These are phyloP conservation scores for Boletellus deceptivus DNA, from an alignment of 1,284 basidiomycete genomes.

Conservation along the genomic window DNA sequence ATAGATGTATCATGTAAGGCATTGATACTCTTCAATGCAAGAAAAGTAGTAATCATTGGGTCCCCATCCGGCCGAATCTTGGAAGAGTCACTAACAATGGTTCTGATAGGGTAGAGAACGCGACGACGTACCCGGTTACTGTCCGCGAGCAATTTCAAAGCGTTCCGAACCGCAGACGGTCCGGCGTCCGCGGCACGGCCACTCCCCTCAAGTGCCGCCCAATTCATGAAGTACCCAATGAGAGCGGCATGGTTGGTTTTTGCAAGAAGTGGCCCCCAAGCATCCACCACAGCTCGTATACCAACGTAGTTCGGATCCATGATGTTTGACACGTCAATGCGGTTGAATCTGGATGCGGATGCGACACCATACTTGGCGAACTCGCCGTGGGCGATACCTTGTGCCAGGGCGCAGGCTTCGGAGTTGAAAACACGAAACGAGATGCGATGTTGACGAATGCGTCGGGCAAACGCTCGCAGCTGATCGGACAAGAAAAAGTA, in stretches of 20 bases:
- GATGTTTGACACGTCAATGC: constrained; percentile 46
- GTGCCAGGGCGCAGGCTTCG: constrained; percentile 32
- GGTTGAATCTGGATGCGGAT: constrained; percentile 35
- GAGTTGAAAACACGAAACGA: constrained; percentile 29
- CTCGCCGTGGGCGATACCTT: constrained; percentile 9
- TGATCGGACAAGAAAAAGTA: constrained; percentile 44
- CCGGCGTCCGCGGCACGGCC: constrained; percentile 9
- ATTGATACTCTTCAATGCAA: constrained; percentile 14
- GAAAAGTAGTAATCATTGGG: neutral
- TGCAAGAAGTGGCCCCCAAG: constrained; percentile 40
- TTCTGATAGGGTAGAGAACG: neutral
- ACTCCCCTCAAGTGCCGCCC: constrained; percentile 29
- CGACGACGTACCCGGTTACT: constrained; percentile 15
- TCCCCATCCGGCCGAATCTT: constrained; percentile 16
- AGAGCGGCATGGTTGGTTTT: constrained; percentile 30
- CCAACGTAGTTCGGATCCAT: constrained; percentile 43
- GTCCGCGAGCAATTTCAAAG: constrained; percentile 13
- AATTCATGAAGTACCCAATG: constrained; percentile 49
- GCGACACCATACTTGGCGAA: constrained; percentile 21
- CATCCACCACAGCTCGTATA: constrained; percentile 27
- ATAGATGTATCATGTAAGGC: constrained; percentile 28
- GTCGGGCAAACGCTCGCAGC: constrained; percentile 34
- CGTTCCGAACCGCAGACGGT: neutral
- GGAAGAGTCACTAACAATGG: neutral
- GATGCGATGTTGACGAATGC: constrained; percentile 34